phyloP scores from a whole-genome alignment of 1,139 yeast species.

The Debaryomyces singareniensis region DNA sequence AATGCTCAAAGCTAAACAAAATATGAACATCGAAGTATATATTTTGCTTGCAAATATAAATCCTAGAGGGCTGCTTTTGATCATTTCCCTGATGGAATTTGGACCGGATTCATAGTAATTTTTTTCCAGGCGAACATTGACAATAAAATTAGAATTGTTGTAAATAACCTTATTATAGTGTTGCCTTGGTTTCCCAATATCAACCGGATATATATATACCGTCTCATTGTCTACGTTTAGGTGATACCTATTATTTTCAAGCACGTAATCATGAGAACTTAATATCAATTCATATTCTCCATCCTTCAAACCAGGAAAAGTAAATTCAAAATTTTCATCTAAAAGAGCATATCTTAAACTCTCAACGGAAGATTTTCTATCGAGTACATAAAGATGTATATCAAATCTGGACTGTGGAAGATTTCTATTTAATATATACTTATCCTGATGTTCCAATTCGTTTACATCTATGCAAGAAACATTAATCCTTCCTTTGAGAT shows the following conservation, averaged over 20 bases:
- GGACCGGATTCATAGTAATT: conserved; percentile 31
- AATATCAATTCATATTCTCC: conserved; percentile 33
- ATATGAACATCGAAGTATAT: conserved; percentile 29
- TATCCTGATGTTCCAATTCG: not conserved
- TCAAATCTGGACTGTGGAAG: conserved; percentile 31
- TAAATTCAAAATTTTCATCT: conserved; percentile 21
- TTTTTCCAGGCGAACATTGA: conserved; percentile 18
- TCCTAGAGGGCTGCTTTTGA: conserved; percentile 39
- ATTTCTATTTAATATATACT: conserved; percentile 24
- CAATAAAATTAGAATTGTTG: too few species aligned
- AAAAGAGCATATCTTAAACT: conserved; percentile 12
- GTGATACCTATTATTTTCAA: conserved; percentile 20
- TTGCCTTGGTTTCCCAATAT: too few species aligned
- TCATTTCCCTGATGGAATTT: conserved; percentile 27
- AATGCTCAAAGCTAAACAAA: conserved; percentile 24
- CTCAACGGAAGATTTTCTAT: conserved; percentile 6
- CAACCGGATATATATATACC: conserved; percentile 18
- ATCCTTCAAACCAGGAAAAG: conserved; percentile 15
- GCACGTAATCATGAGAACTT: conserved; percentile 31
- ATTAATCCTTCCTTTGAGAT: too few species aligned
- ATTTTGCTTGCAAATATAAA: conserved; percentile 30
- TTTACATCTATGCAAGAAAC: too few species aligned
- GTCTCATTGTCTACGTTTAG: conserved; percentile 16
- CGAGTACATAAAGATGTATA: conserved; percentile 18
- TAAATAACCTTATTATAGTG: too few species aligned